Evolutionary conservation across 306 rosid species (phyloP), one percentile per base, ranked within the genome.

Genomic region (Aeschynomene evenia): DNA sequence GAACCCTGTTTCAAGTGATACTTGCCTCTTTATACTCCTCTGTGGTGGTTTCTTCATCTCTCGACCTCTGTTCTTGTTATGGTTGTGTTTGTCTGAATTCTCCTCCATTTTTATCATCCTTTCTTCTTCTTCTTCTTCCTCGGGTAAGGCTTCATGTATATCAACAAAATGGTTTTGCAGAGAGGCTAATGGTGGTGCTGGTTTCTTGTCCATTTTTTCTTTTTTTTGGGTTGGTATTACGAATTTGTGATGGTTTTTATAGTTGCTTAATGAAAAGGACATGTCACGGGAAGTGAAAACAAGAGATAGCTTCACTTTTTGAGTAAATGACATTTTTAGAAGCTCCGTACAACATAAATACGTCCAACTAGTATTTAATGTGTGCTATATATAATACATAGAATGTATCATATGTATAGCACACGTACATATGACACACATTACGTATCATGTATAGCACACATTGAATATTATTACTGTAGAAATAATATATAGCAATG

Each of bases 1-100:
- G 29, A 87, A 87, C 6, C 94, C 96, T 0, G 97, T 91, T 79
- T 89, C 97, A 2, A 91, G 76, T 1, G 97, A 91, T 54, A 91
- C 84, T 56, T 87, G 94, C 66, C 89, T 62, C 43, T 72, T 78
- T 14, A 91, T 72, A 75, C 82, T 68, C 77, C 83, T 75, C 8
- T 55, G 72, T 5, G 43, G 71, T 5, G 57, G 57, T 24, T 79
- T 82, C 76, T 59, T 89, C 19, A 62, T 18, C 7, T 84, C 85
- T 52, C 87, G 45, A 24, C 46, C 31, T 73, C 62, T 75, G 13
- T 45, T n/a, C n/a, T n/a, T n/a, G n/a, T n/a, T n/a, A n/a, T 63
- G 28, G 69, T 69, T 77, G 63, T 82, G 29, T 76, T 79, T 83
- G 16, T 79, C 87, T 2, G 18, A 61, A 16, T 34, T 37, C 1